phyloP scores from a whole-genome alignment of 2,329 filamentous ascomycete genomes.

The Pseudomassariella vexata region DNA sequence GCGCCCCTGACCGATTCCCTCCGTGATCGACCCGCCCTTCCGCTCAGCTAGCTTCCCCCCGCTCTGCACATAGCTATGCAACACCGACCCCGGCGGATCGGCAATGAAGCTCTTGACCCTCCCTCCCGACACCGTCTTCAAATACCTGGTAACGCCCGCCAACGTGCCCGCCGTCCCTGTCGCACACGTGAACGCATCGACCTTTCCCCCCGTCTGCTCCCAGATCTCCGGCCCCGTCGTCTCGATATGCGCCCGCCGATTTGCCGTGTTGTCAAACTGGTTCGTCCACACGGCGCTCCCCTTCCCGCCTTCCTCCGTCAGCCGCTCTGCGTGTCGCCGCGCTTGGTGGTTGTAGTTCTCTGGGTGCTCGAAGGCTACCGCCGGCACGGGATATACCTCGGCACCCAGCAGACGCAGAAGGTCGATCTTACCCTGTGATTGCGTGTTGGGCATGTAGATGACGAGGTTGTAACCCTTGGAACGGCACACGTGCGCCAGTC shows the following conservation, averaged over 20 bases:
- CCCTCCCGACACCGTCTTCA: conserved; percentile 77
- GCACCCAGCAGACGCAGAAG: conserved; percentile 84
- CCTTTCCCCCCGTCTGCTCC: conserved; percentile 76
- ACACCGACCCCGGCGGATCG: conserved; percentile 87
- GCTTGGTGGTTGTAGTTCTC: conserved; percentile 99
- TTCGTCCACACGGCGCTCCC: conserved; percentile 84
- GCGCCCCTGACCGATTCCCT: conserved; percentile 94
- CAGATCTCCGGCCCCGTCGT: conserved; percentile 98
- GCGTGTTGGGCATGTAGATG: conserved; percentile 99
- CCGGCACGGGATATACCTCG: conserved; percentile 92
- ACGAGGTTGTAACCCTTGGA: conserved; percentile 89
- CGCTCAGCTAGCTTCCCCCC: conserved; percentile 81
- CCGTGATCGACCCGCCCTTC: conserved; percentile 82
- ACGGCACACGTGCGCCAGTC: conserved; percentile 92
- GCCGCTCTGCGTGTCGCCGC: conserved; percentile 73
- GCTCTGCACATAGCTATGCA: conserved; percentile 85
- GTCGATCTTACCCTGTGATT: conserved; percentile 97
- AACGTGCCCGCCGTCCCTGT: conserved; percentile 91
- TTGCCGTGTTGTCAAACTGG: conserved; percentile 96
- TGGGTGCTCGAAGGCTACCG: conserved; percentile 90
- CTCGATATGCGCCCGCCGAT: conserved; percentile 89
- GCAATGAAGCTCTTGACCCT: conserved; percentile 83
- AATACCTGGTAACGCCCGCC: conserved; percentile 79
- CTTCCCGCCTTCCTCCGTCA: conserved; percentile 54
- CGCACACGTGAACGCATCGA: conserved; percentile 93